Evolutionary conservation across 768 basidiomycete genomes (phyloP), one percentile per base, ranked within the genome.

Genomic region (Gautieria morchelliformis): DNA sequence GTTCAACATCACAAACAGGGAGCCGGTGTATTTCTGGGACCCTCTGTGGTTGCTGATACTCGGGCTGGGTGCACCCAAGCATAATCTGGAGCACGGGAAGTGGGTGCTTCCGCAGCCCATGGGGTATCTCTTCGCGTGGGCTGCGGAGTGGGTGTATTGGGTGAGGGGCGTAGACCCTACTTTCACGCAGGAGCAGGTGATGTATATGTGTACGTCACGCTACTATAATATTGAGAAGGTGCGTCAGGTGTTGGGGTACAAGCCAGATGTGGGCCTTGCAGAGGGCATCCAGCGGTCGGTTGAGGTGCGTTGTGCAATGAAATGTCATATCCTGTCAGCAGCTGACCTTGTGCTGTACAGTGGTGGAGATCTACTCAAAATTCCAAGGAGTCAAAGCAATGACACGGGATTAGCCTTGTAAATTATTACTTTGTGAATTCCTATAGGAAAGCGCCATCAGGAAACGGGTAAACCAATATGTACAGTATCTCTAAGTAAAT

Each of bases 1-100:
- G 3, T 99, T 93, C 75, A 95, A 93, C 78, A 89, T 99, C 71
- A 94, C 93, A 58, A 98, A 98, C 66, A 92, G 93, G 60, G 94
- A 98, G 67, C 95, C 94, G 2, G 78, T 85, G 56, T 90, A 91
- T 70, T 97, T 97, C 75, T 99, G 95, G 95, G 93, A 96, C 72
- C 85, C 95, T 65, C 77, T 84, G 30, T 79, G 91, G 6, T 70
- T 79, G 2, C 71, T 96, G n/a, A 98, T 91, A 91, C 71, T 77
- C 30, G 75, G 78, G 20, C 77, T 89, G 75, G 49, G 69, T 73
- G n/a, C 71, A 69, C 1, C 63, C 61, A 59, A 64, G 66, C 62
- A 67, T 37, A 53, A 72, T 51, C 72, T 78, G 51, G 83, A 84
- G 65, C 76, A 82, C 15, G 81, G 79, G 6, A 74, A 74, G 14